Percentiles rank a stretch among this genome's conserved stretches.
Conservation (phyloP, 1,284 basidiomycete species). For the Ustilago sp. region DNA sequence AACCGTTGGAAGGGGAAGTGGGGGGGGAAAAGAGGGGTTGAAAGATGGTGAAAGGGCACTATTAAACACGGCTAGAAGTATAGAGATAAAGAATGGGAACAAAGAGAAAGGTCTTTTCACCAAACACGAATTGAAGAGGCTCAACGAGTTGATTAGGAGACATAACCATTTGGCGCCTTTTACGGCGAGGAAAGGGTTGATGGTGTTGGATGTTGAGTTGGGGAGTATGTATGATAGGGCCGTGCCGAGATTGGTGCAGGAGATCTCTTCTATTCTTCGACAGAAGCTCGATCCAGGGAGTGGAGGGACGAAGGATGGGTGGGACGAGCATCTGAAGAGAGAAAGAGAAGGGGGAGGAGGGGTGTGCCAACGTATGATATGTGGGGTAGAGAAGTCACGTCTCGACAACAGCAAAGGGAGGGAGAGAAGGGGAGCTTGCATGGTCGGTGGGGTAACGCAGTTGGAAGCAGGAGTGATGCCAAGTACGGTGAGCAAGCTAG, state of each 20-base stretch:
- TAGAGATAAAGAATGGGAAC: constrained; percentile 81
- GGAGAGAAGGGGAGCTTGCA: constrained; percentile 5
- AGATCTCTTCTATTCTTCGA: constrained; percentile 9
- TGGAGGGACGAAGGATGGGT: constrained; percentile 3
- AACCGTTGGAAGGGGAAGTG: constrained; percentile 62
- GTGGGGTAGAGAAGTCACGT: constrained; percentile 35
- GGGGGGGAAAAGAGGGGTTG: background rate
- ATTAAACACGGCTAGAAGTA: constrained; percentile 70
- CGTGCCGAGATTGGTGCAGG: constrained; percentile 17
- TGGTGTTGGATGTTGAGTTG: constrained; percentile 43
- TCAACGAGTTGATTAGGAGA: constrained; percentile 56
- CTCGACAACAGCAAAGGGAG: background rate
- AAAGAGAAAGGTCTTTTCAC: constrained; percentile 73
- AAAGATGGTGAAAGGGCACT: constrained; percentile 15
- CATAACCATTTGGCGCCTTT: constrained; percentile 62
- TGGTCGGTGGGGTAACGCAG: constrained; percentile 27
- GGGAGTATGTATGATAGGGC: constrained; percentile 23
- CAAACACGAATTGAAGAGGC: constrained; percentile 37
- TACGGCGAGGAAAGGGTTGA: constrained; percentile 52
- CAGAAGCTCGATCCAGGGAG: constrained; percentile 5
- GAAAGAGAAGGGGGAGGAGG: background rate
- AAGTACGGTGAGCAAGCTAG: background rate
- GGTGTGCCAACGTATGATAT: constrained; percentile 28
- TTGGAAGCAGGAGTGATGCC: background rate
- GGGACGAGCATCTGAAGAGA: constrained; percentile 3